Evolutionary conservation across 371 early-diverging fungal genomes (phyloP), one percentile per base, ranked within the genome.

Genomic region (Circinella minor): DNA sequence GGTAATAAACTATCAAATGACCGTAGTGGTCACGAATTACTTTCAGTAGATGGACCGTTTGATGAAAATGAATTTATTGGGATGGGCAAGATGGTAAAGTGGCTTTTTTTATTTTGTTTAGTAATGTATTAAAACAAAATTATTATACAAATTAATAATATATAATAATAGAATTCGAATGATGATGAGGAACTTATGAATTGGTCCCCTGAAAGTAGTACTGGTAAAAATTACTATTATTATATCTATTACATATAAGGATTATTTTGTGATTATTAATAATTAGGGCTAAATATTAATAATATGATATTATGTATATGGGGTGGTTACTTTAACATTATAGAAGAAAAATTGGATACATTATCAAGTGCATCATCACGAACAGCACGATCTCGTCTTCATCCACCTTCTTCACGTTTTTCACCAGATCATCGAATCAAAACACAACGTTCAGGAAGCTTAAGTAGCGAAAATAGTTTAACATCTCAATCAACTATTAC

Each of bases 381-480:
- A 17, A 49, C 49, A n/a, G 55, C 69, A 36, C 61, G 55, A 15
- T 63, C 69, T 10, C 63, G 69, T 46, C 38, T 69, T 54, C 57
- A n/a, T 27, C 57, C 57, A 57, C 57, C 57, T 10, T 27, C 27
- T 27, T 57, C 57, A 5, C 57, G 57, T 7, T 57, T 65, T 11
- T 65, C 65, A 65, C 54, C 65, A 15, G 65, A 54, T 34, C 54
- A 54, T 47, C 46, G 48, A 4, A 36, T 67, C n/a, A 27, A 62
- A 39, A 47, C 62, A 59, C 67, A 67, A 27, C 66, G 74, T 1
- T 84, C 84, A 9, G 76, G 73, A 38, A 84, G 84, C 55, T 54
- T 81, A 7, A 84, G 81, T 63, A 84, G 84, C 62, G 84, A 84
- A 55, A 79, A 77, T 55, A 81, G 81, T 47, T 67, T 78, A 20